Percentiles rank a stretch among this genome's conserved stretches.
These are phyloP conservation scores for Poa pratensis DNA, from an alignment of 176 grass and related monocot species.

Conservation along the genomic window DNA sequence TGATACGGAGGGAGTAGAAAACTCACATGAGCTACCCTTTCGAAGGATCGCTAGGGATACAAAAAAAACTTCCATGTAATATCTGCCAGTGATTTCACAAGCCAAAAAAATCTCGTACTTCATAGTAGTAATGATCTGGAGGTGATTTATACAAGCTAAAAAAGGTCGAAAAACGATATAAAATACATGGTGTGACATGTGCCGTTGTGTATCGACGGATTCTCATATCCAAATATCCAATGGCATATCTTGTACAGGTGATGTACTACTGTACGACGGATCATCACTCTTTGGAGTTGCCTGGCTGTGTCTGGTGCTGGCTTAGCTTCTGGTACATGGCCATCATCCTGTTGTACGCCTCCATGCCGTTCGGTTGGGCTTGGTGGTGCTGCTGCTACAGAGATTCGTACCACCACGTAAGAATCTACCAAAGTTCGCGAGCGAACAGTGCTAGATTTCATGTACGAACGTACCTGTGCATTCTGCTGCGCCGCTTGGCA, in stretches of 20 bases:
- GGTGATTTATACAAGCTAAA: not conserved
- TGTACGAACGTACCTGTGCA: slow-evolving; percentile 42
- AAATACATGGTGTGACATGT: not conserved
- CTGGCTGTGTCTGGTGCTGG: slow-evolving; percentile 43
- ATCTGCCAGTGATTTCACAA: too few species aligned
- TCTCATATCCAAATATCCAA: not conserved
- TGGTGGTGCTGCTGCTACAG: slow-evolving; percentile 41
- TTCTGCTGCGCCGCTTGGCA: slow-evolving; percentile 59
- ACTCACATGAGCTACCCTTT: too few species aligned
- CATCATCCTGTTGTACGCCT: slow-evolving; percentile 76
- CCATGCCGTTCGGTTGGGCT: slow-evolving; percentile 49
- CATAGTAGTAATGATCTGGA: not conserved
- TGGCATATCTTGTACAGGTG: not conserved
- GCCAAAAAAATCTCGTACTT: not conserved
- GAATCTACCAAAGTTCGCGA: not conserved
- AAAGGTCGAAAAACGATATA: not conserved
- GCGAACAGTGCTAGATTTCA: not conserved
- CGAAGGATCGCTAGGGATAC: too few species aligned
- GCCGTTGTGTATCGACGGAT: not conserved
- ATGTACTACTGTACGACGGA: not conserved
- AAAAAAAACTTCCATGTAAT: too few species aligned
- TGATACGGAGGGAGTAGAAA: too few species aligned
- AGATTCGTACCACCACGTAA: not conserved
- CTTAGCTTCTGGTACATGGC: slow-evolving; percentile 62
- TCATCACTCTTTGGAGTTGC: slow-evolving; percentile 56